Base-by-base conservation (phyloP, 345 rosid species). In the Aurinia saxatilis region DNA sequence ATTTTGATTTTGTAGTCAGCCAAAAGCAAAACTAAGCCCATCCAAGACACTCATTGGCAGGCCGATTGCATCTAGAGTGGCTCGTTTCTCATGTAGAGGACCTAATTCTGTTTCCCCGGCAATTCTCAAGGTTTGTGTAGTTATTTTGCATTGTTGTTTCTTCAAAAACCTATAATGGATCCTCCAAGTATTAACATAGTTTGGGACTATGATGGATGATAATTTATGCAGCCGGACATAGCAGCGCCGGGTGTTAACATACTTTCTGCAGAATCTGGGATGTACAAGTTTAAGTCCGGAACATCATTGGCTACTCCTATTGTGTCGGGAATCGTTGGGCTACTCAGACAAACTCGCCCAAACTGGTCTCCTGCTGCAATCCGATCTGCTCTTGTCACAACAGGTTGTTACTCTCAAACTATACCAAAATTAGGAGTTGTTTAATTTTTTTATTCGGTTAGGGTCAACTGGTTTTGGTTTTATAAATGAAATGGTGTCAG, bases 81-180 rank as follows among this genome's bases (percentile, higher is more conserved):
- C 86, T 15, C 36, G 39, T 18, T 81, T 81, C 56, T 75, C 86
- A 21, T 67, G 78, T 11, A 74, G 90, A 77, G 87, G 90, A 25
- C 90, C 86, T 40, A 84, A 79, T 55, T 80, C 87, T 4, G 45
- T 84, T 10, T 73, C 83, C 45, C 75, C 75, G 16, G 70, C 75
- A 1, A 63, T 71, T 57, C 65, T 71, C 2, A 71, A 71, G 74
- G 68, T 69, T 34, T 50, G 48, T 60, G 0, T 27, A 10, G 29
- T 19, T 30, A 23, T 19, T 30, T 14, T 5, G 4, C 8, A 2
- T 34, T 60, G 1, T 59, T 44, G 6, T 36, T 35, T 34, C 46
- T 68, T 27, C 0, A 36, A 46, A 27, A 7, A 61, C 6, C n/a
- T n/a, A n/a, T n/a, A n/a, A 12, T 57, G 21, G 50, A 57, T 37